Base-by-base conservation (phyloP, 805 yeast genomes). In the Starmerella apicola region DNA sequence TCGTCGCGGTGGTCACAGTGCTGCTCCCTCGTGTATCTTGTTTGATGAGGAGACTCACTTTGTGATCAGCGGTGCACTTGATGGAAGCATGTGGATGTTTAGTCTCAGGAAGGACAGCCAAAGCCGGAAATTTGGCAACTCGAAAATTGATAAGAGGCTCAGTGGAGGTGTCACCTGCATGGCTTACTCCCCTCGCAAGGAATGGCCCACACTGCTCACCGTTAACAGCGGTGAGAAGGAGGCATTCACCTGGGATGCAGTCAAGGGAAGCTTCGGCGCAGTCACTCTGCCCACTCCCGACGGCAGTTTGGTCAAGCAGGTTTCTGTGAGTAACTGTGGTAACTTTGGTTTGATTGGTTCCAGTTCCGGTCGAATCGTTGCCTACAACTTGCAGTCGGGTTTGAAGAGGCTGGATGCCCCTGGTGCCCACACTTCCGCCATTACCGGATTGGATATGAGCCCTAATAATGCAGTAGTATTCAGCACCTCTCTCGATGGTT, bases 1-100 rank as follows among this genome's bases (percentile, higher is more conserved):
- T 58, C 81, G 94, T 1, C 73, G 98, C 56, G 97, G 96, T 52
- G 99, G 99, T n/a, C 98, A 91, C 58, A 75, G 94, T 3, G 79
- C 81, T 23, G 94, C 98, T 3, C 93, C 97, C 2, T 68, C 79
- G 0, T 56, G 73, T 4, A 74, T 91, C 30, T 64, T 66, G 19
- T 91, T 91, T 60, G 80, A 43, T 25, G 45, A 44, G 5, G 75
- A 75, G 34, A 76, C 94, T 2, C 98, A 93, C 60, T 82, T 76
- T 59, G 55, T 93, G 9, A 68, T 82, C 39, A 82, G 95, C 38
- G 93, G 93, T 2, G 82, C 96, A 0, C 70, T 76, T 47, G 98
- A 91, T 61, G 70, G 72, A 52, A 70, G 94, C 2, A 69, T 93
- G 51, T 91, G 97, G 97, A 71, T 75, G 7, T 88, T 91, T 53